These are phyloP conservation scores for Agaricus subrufescens DNA, from an alignment of 768 basidiomycete genomes.

Conservation along the genomic window DNA sequence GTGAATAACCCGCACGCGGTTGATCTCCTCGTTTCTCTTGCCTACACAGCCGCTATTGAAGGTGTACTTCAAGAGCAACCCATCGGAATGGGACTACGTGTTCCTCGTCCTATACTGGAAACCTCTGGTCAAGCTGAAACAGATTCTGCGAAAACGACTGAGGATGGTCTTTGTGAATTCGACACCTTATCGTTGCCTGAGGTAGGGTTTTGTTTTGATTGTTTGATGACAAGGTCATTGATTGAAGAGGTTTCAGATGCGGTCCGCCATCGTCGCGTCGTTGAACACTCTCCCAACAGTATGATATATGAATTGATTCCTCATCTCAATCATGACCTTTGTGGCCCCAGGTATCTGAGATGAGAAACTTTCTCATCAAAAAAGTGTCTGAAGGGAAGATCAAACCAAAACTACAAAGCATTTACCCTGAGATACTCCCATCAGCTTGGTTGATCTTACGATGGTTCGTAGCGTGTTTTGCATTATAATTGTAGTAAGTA, in stretches of 20 bases:
- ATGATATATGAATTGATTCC: constrained; percentile 11
- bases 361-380: constrained; percentile 55
- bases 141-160: constrained; percentile 11
- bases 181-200: constrained; percentile 35
- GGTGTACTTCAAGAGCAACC: constrained; percentile 53
- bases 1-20: constrained; percentile 57
- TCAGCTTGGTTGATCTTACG: constrained; percentile 65
- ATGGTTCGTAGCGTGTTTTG: constrained; percentile 35
- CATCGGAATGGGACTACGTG: constrained; percentile 54
- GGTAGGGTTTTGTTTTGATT: constrained; percentile 22
- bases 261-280: constrained; percentile 34
- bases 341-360: constrained; percentile 40
- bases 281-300: constrained; percentile 48
- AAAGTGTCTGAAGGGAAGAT: constrained; percentile 45
- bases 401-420: constrained; percentile 50
- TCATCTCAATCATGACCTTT: neutral
- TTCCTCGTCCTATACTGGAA: constrained; percentile 30
- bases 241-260: constrained; percentile 34
- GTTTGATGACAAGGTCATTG: neutral
- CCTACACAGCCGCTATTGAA: constrained; percentile 53
- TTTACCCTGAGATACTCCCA: constrained; percentile 42
- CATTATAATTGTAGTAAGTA: neutral
- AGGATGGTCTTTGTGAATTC: constrained; percentile 46
- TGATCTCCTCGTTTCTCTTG: constrained; percentile 63
- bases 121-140: neutral